Percentiles rank a stretch among this genome's conserved stretches.
These are phyloP conservation scores for Nakazawaea anatomiae DNA, from an alignment of 805 yeast species.

Conservation along the genomic window DNA sequence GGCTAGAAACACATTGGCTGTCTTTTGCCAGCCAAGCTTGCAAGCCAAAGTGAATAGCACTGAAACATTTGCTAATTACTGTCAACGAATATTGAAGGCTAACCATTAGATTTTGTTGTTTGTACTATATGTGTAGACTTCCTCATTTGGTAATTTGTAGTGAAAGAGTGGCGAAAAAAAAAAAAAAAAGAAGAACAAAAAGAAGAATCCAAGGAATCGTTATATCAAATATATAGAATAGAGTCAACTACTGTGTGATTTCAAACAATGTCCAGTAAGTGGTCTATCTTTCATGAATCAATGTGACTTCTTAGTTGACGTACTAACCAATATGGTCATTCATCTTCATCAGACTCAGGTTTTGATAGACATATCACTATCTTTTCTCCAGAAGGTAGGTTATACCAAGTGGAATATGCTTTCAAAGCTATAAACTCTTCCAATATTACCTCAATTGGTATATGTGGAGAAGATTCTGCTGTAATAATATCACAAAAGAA, in stretches of 20 bases:
- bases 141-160: conserved; percentile 9
- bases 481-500: conserved; percentile 93
- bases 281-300: not conserved
- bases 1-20: conserved; percentile 53
- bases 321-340: not conserved
- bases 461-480: conserved; percentile 80
- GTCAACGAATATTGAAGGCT: conserved; percentile 32
- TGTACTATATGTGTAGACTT: not conserved
- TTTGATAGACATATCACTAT: conserved; percentile 98
- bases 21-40: conserved; percentile 55
- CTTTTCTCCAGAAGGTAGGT: conserved; percentile 97
- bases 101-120: conserved; percentile 28
- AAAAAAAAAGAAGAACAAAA: not conserved
- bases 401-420: conserved; percentile 97
- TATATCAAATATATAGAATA: not conserved
- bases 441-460: conserved; percentile 82
- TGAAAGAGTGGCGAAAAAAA: conserved; percentile 24
- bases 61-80: conserved; percentile 45
- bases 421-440: conserved; percentile 94
- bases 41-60: conserved; percentile 38
- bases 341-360: conserved; percentile 43
- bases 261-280: conserved; percentile 25
- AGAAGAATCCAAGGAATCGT: not conserved
- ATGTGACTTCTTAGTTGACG: too few relatives aligned
- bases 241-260: not conserved